phyloP scores from a whole-genome alignment of 1,284 basidiomycete species.

The Rhodotorula sp. region DNA sequence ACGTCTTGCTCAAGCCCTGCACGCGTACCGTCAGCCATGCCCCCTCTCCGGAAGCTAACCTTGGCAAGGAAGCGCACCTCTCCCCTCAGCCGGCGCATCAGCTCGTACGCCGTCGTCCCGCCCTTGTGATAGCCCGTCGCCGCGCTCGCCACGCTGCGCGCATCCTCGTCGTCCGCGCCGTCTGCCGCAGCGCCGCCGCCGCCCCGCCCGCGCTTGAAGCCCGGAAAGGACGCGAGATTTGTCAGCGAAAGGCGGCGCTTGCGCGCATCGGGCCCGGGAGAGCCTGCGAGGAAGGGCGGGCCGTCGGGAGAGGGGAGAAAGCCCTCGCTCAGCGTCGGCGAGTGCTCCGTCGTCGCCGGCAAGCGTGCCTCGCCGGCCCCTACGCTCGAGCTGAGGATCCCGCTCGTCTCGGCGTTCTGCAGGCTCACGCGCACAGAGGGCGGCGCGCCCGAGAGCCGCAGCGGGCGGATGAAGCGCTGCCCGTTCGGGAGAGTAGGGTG shows the following conservation, averaged over 20 bases:
- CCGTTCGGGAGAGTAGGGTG: conserved; percentile 1
- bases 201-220: conserved; percentile 68
- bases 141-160: conserved; percentile 64
- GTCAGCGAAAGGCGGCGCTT: conserved; percentile 10
- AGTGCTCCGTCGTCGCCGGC: neutral
- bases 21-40: conserved; percentile 30
- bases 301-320: neutral
- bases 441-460: conserved; percentile 11
- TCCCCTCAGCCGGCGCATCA: conserved; percentile 80
- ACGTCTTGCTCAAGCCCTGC: conserved; percentile 75
- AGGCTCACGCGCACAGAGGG: conserved; percentile 5
- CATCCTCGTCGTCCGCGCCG: conserved; percentile 60
- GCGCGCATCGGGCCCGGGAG: neutral
- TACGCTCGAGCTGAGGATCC: neutral
- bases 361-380: neutral
- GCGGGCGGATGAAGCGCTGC: conserved; percentile 8
- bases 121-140: conserved; percentile 3
- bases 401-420: conserved; percentile 8
- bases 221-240: conserved; percentile 62
- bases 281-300: neutral
- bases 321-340: conserved; percentile 23
- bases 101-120: conserved; percentile 73
- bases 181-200: neutral
- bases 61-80: conserved; percentile 64
- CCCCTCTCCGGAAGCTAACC: conserved; percentile 36